Conservation (phyloP, 768 basidiomycete species). For the Macrolepiota albuminosa region DNA sequence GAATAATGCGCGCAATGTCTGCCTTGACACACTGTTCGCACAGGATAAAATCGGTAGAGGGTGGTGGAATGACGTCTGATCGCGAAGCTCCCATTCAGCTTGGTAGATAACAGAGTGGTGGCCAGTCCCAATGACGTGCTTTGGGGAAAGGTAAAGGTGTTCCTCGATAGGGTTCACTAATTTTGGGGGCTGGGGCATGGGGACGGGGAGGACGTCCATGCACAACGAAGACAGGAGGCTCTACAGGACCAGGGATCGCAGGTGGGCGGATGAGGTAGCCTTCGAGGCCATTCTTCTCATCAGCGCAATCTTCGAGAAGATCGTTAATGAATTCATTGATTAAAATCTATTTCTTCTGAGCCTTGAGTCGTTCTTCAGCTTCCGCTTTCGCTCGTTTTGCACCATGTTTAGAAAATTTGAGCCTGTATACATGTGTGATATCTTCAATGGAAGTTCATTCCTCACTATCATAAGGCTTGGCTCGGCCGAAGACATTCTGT, state of each 20-base stretch:
- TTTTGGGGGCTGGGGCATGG: background rate
- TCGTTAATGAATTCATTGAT: background rate
- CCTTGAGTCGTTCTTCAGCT: slow-evolving; percentile 1
- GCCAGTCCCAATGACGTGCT: slow-evolving; percentile 34
- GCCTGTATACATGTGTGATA: slow-evolving; percentile 24
- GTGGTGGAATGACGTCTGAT: slow-evolving; percentile 4
- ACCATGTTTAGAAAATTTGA: slow-evolving; percentile 15
- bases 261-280: slow-evolving; percentile 10
- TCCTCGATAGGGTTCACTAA: slow-evolving; percentile 21
- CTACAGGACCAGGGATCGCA: slow-evolving; percentile 8
- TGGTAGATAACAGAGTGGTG: slow-evolving; percentile 50
- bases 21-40: slow-evolving; percentile 35
- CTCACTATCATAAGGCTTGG: background rate
- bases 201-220: slow-evolving; percentile 20
- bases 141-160: slow-evolving; percentile 45
- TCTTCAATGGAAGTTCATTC: slow-evolving; percentile 28
- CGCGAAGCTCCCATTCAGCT: slow-evolving; percentile 34
- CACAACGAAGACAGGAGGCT: slow-evolving; percentile 23
- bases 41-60: slow-evolving; percentile 13
- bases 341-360: background rate
- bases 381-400: background rate
- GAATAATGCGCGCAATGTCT: slow-evolving; percentile 19
- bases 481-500: background rate
- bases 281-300: background rate
- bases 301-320: background rate